Evolutionary conservation across 106 monocot genomes (phyloP).

Genomic region (Triglochin maritima): DNA sequence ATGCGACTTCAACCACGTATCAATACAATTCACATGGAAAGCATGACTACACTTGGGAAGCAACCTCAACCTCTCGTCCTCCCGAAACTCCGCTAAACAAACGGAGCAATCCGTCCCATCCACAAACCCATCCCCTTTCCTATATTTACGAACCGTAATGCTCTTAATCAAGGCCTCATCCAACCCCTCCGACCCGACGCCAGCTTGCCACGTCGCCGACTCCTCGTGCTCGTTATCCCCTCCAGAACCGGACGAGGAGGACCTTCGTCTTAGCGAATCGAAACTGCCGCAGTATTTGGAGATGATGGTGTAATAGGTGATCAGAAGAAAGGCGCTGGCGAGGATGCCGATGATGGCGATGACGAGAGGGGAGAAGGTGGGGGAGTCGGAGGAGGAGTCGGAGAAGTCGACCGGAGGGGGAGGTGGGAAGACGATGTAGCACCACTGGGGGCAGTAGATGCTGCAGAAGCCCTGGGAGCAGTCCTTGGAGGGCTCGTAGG

Average conservation of each 20-base stretch:
- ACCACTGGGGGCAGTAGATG: slow-evolving; percentile 78
- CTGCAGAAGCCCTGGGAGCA: slow-evolving; percentile 79
- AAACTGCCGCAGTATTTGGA: slow-evolving; percentile 51
- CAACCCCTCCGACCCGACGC: slow-evolving; percentile 23
- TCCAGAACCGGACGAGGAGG: no score
- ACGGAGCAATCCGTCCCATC: slow-evolving; percentile 63
- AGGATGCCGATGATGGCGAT: slow-evolving; percentile 89
- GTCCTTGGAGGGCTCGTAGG: slow-evolving; percentile 40
- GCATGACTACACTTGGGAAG: slow-evolving; percentile 72
- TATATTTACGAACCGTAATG: slow-evolving; percentile 55
- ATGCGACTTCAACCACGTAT: slow-evolving; percentile 65
- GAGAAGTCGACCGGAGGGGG: slow-evolving; percentile 27
- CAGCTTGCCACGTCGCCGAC: neutral
- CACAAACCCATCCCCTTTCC: slow-evolving; percentile 36
- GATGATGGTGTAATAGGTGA: slow-evolving; percentile 68
- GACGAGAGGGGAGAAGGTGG: slow-evolving; percentile 70
- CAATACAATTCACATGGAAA: slow-evolving; percentile 70
- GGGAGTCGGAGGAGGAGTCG: slow-evolving; percentile 13
- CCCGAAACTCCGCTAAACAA: slow-evolving; percentile 59
- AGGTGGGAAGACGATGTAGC: slow-evolving; percentile 58
- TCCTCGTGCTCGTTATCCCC: no score
- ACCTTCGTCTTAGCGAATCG: neutral
- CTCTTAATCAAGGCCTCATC: slow-evolving; percentile 51
- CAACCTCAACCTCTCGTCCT: slow-evolving; percentile 56
- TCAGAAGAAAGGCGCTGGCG: slow-evolving; percentile 53